Base-by-base conservation (phyloP, 164 flowering plant genomes). In the Vitis cinerea region DNA sequence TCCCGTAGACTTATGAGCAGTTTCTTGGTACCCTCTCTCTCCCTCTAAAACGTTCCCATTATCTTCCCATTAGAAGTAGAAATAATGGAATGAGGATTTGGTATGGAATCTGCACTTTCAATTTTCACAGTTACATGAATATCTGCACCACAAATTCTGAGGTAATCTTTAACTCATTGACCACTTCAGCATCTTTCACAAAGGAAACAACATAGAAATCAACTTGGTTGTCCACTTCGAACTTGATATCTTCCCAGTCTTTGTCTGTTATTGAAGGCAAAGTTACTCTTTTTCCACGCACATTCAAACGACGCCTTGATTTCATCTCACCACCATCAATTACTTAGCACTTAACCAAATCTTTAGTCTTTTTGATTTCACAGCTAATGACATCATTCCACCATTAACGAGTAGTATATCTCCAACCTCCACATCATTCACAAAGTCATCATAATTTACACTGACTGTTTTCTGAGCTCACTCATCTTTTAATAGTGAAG, bases 231-330 rank as follows among this genome's bases (percentile, higher is more conserved):
- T 91, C 98, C 75, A 96, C 98, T 51, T 98, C 99, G 85, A 96
- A 96, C 80, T 96, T 96, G 75, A 96, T 96, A 80, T 96, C 99
- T 74, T 96, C 99, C 99, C 99, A 96, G 70, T 96, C 98, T 73
- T 93, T 96, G 62, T 96, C 99, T 95, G 98, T 95, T 81, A 95
- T 95, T 59, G 98, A 95, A 71, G 97, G 99, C 63, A 93, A 71
- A 61, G 82, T 93, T 50, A 98, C 98, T 82, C 98, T 95, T 80
- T 91, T 95, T 23, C 98, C 99, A 1, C 99, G 92, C 48, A 95
- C 99, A 82, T 95, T 95, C 59, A 95, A 75, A 82, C 93, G 98
- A 6, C 97, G 88, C 80, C 99, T 87, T 55, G 99, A 95, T 71
- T 88, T 91, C 52, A 95, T 87, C 69, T 95, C 99, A 57, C 99